phyloP scores from a whole-genome alignment of 306 rosid genomes.

The barrel medic (Medicago truncatula) region MtrunA17r5.0-ANR NC_053049.1:40433001-40433500 shows the following conservation, averaged over 20 bases:
- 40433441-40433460: slow-evolving; percentile 80
- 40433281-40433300: background rate
- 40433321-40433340: background rate
- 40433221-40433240: too few relatives aligned
- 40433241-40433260: too few relatives aligned
- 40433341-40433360: background rate
- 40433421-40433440: slow-evolving; percentile 88
- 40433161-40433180: background rate
- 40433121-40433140: background rate
- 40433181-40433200: too few relatives aligned
- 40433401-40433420: slow-evolving; percentile 11
- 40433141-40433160: background rate
- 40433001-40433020: background rate
- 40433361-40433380: background rate
- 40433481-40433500: background rate
- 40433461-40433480: slow-evolving; percentile 60
- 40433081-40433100: slow-evolving; percentile 91
- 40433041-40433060: slow-evolving; percentile 39
- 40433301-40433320: background rate
- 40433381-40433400: slow-evolving; percentile 12
- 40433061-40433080: slow-evolving; percentile 83
- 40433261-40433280: too few relatives aligned
- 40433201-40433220: too few relatives aligned
- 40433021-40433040: slow-evolving; percentile 17
- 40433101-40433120: slow-evolving; percentile 44